Percentiles rank a stretch among this genome's conserved stretches.
phyloP scores from a whole-genome alignment of 257 asterid species.

The Salvia miltiorrhiza region DNA sequence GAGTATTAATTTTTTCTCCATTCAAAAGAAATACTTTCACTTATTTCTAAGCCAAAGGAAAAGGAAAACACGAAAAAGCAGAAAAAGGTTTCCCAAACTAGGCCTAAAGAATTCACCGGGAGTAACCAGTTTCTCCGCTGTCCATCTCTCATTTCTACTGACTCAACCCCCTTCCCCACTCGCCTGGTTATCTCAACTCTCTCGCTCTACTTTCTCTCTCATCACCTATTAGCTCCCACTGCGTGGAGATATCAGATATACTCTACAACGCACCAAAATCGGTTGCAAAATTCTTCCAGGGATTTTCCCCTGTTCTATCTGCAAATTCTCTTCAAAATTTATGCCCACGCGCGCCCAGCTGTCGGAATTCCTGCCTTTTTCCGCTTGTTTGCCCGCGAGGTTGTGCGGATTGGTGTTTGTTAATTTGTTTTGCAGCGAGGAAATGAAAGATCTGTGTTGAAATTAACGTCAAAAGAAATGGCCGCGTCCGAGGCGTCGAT shows the following conservation, averaged over 20 bases:
- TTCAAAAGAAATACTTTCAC: background rate
- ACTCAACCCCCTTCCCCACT: constrained; percentile 22
- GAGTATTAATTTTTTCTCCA: no score
- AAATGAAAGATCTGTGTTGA: constrained; percentile 70
- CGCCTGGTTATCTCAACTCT: constrained; percentile 26
- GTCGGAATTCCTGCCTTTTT: constrained; percentile 8
- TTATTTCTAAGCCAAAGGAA: background rate
- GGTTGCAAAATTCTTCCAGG: constrained; percentile 14
- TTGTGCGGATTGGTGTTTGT: constrained; percentile 9
- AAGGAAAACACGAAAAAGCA: background rate
- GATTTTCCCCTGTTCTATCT: constrained; percentile 7
- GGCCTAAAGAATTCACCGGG: constrained; percentile 14
- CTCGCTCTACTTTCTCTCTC: constrained; percentile 14
- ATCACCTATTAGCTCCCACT: constrained; percentile 5
- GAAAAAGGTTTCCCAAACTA: constrained; percentile 2
- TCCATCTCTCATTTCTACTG: constrained; percentile 18
- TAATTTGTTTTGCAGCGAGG: constrained; percentile 16
- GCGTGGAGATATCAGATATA: background rate
- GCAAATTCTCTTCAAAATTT: background rate
- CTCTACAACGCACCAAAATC: background rate
- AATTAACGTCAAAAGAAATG: constrained; percentile 36
- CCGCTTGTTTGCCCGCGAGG: constrained; percentile 6
- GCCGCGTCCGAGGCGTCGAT: constrained; percentile 54
- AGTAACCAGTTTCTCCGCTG: constrained; percentile 27
- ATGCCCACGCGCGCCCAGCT: background rate